Base-by-base conservation (phyloP, 2,329 filamentous ascomycete genomes). In the Paracamarosporium sp. region DNA sequence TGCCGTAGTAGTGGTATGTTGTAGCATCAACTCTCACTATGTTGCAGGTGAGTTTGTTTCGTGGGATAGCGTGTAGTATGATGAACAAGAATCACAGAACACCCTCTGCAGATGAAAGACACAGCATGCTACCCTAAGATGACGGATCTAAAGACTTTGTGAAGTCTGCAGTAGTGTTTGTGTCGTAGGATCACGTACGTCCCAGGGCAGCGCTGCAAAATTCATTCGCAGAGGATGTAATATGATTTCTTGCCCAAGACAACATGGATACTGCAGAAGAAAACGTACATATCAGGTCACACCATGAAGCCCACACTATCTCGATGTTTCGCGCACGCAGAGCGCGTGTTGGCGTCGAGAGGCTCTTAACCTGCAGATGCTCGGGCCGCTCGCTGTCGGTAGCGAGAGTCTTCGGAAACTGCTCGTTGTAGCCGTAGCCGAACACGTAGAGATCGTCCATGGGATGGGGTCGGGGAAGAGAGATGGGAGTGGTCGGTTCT, bases 221-320 rank as follows among this genome's bases (percentile, higher is more conserved):
- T n/a, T n/a, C n/a, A n/a, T n/a, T n/a, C n/a, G n/a, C n/a, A n/a
- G n/a, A n/a, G n/a, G n/a, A n/a, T n/a, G n/a, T n/a, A n/a, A n/a
- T n/a, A n/a, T n/a, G n/a, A n/a, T n/a, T n/a, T n/a, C n/a, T n/a
- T n/a, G n/a, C n/a, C n/a, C n/a, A n/a, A n/a, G n/a, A n/a, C n/a
- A n/a, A 24, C 7, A 5, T 17, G 47, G 6, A n/a, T n/a, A n/a
- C n/a, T n/a, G n/a, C n/a, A n/a, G n/a, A n/a, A n/a, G n/a, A n/a
- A n/a, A 20, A 43, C 44, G 22, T 50, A 59, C 52, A 5, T 55
- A 59, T 50, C 24, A 59, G 48, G 53, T 76, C 73, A 52, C 72
- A 74, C 73, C 73, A 76, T 22, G 71, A 73, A 17, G 59, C 46
- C 70, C 71, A 76, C 4, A 70, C 56, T n/a, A 73, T 43, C 15